Evolutionary conservation across 805 yeast genomes (phyloP), one percentile per base, ranked within the genome.

Genomic region (Wickerhamomyces canadensis): DNA sequence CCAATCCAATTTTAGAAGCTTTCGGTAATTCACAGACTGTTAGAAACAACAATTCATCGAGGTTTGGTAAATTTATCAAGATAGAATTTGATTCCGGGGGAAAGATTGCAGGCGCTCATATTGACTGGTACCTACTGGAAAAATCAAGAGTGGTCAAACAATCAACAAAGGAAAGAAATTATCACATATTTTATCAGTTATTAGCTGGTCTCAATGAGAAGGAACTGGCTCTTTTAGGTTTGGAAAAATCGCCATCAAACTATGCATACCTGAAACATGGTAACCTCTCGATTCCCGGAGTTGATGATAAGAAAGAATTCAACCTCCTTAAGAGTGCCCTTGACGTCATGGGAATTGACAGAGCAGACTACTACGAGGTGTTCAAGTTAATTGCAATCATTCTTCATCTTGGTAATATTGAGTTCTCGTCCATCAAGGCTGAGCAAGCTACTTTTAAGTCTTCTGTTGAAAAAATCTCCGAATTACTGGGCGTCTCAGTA

Each of bases 11-110:
- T 34, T 62, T 93, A 48, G 99, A 93, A 61, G 78, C 96, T 23
- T 93, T 93, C 60, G 99, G 99, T 49, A 93, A 93, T 60, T 91
- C 99, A 2, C 95, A 91, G 54, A 93, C 99, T 0, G 85, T 87
- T 13, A 76, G 93, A 52, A 93, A 93, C 58, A 80, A 89, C 58
- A 93, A 93, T 60, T 88, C 97, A 4, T 91, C 98, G 6, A 76
- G 99, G 54, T 93, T 93, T 58, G 99, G 99, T 27, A 93, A 93
- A 62, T 93, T 93, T 54, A 85, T 93, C 45, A 83, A 88, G 53
- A 84, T 93, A 41, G 87, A 80, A 55, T 85, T 91, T 49, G 70
- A 74, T 38, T 51, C 64, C 4, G 57, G 69, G 10, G 86, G 86
- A 4, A 72, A 72, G 41, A 81, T 93, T 31, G 68, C 75, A 16